These are phyloP conservation scores for Silene noctiflora DNA, from an alignment of 179 eudicot species.

Conservation along the genomic window DNA sequence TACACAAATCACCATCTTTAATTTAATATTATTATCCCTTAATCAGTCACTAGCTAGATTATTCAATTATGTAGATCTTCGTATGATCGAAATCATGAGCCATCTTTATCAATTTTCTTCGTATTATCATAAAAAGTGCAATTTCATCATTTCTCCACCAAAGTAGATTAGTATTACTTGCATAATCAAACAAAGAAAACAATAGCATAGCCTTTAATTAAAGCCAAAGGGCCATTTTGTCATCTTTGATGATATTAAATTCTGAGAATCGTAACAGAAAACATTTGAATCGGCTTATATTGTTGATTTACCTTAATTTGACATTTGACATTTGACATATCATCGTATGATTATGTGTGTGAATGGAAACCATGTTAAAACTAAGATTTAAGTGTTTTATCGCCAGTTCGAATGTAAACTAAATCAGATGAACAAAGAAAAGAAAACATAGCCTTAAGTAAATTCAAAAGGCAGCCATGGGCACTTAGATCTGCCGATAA, in stretches of 20 bases:
- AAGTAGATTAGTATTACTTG: background rate
- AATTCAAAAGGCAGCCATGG: no score
- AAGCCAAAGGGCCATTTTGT: conserved; percentile 74
- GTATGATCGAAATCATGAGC: conserved; percentile 23
- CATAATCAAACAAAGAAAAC: background rate
- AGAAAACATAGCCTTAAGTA: no score
- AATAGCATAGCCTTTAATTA: conserved; percentile 29
- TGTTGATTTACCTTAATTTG: no score
- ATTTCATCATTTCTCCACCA: conserved; percentile 42
- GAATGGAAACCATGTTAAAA: no score
- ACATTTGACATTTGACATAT: no score
- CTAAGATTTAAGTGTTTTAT: no score
- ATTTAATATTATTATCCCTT: background rate
- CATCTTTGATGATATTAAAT: conserved; percentile 19
- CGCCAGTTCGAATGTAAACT: no score
- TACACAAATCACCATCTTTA: conserved; percentile 21
- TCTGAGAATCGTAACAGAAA: background rate
- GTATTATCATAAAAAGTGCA: conserved; percentile 37
- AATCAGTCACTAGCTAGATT: conserved; percentile 14
- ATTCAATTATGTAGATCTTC: conserved; percentile 30
- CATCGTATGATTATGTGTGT: no score
- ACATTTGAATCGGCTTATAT: no score
- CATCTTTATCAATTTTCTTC: conserved; percentile 21
- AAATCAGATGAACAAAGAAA: no score
- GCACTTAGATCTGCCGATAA: no score